Evolutionary conservation across 1,139 yeast genomes (phyloP), one percentile per base, ranked within the genome.

Genomic region (Protomyces gravidus): DNA sequence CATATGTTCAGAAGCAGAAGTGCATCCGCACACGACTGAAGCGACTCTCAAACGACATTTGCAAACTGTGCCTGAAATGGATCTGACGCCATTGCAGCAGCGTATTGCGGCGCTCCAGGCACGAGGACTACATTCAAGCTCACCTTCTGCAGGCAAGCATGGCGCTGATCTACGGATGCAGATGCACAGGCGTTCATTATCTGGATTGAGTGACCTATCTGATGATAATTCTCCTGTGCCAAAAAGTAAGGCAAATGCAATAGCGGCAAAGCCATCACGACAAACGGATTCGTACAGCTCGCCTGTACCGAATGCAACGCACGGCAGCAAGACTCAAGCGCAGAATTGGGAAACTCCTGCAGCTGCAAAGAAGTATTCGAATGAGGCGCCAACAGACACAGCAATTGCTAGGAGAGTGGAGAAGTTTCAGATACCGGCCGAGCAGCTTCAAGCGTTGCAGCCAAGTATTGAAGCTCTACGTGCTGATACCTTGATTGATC

Each of bases 351-450:
- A 53, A 27, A 53, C 58, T 5, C 58, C 58, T 25, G 51, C 51
- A 7, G 58, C 58, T 4, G 36, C 50, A 6, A 53, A 53, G 51
- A 50, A 53, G n/a, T 53, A 53, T 32, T 33, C 48, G 33, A 27
- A 33, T 5, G 58, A 53, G 6, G 36, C 40, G 2, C 58, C 58
- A 5, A 53, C 58, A 0, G 32, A 45, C 1, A 53, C 58, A n/a
- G 58, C 58, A 5, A 53, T 53, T 7, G 46, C 51, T 4, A 46
- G 46, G 28, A 45, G 51, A 13, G 58, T 53, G n/a, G 58, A 53
- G 36, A 53, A 45, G 28, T 53, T 53, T 13, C 58, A 53, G 33
- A 46, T 53, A n/a, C 58, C 58, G 15, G 51, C 58, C n/a, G 58
- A 53, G 47, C 58, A 45, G 19, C 30, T 53, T n/a, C 45, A 50